Evolutionary conservation across 805 yeast genomes (phyloP), one percentile per base, ranked within the genome.

Genomic region (Saturnispora besseyi): DNA sequence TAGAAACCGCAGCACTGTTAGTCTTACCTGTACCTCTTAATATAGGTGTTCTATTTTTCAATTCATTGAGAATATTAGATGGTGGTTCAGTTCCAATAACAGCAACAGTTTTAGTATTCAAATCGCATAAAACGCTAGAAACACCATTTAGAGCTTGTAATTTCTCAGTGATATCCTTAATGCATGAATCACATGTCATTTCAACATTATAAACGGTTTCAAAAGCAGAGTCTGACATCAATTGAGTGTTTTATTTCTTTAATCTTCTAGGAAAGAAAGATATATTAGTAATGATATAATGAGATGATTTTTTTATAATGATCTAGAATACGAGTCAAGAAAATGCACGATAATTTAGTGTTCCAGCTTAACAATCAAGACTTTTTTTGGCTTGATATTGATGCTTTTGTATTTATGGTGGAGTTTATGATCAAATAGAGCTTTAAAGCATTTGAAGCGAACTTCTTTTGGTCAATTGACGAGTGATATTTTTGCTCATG

Each of bases 1-100:
- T 90, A 56, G 93, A 81, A 31, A 90, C 98, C 0, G 96, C 96
- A 0, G 97, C 96, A 18, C 86, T 76, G 63, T 90, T 83, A 15
- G 95, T 83, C 51, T 72, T 75, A 3, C 97, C 97, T 0, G 96
- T 80, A 6, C 98, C 98, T 52, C 98, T 74, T 24, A 91, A 84
- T 55, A 91, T 87, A 3, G 96, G 96, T 61, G 91, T 97, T 55
- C 81, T 78, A 1, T 97, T 96, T 3, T 82, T 80, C 2, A 61
- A 61, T 63, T 84, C 90, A 46, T 69, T 68, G 36, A 89, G 81
- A 36, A 90, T 77, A 12, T 64, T 66, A 1, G 95, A 85, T 1
- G 98, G 98, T 5, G 96, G 81, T 3, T 77, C 72, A 1, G 75
- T 62, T 3, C 96, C 95, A 24, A 69, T 68, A 3, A 90, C 84